Percentiles rank a stretch among this genome's conserved stretches.
Conservation (phyloP, 2,329 filamentous ascomycete genomes). For the Cadophora sp. region DNA sequence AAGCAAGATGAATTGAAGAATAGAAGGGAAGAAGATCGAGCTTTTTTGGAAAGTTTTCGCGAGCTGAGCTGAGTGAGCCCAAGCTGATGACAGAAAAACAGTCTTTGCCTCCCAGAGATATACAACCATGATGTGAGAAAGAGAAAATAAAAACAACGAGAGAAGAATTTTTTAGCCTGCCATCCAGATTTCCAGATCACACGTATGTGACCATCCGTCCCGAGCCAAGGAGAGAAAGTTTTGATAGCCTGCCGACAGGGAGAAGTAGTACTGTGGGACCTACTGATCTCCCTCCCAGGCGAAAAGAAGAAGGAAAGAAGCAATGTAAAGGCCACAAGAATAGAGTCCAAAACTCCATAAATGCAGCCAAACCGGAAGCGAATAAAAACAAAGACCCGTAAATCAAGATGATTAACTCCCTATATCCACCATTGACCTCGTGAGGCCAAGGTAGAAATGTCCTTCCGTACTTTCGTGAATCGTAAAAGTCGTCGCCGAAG, state of each 20-base stretch:
- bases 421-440: slow-evolving; percentile 1
- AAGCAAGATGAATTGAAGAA: not conserved
- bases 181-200: not conserved
- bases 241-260: not conserved
- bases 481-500: slow-evolving; percentile 34
- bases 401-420: slow-evolving; percentile 8
- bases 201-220: not conserved
- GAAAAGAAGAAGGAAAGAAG: not conserved
- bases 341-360: slow-evolving; percentile 5
- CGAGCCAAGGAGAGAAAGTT: slow-evolving; percentile 7
- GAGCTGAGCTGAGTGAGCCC: not conserved
- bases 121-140: not conserved
- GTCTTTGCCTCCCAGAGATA: slow-evolving; percentile 5
- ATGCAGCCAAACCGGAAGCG: not conserved
- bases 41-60: slow-evolving; percentile 5
- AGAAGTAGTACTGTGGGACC: slow-evolving; percentile 20
- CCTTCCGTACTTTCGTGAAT: slow-evolving; percentile 30
- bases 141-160: not conserved
- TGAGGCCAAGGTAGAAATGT: not conserved
- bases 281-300: slow-evolving; percentile 8
- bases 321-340: not conserved
- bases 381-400: not conserved
- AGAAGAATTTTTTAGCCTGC: not conserved
- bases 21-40: not conserved
- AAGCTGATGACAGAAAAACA: not conserved